Base-by-base conservation (phyloP, 2,329 filamentous ascomycete species). In the Boeremia exigua region DNA sequence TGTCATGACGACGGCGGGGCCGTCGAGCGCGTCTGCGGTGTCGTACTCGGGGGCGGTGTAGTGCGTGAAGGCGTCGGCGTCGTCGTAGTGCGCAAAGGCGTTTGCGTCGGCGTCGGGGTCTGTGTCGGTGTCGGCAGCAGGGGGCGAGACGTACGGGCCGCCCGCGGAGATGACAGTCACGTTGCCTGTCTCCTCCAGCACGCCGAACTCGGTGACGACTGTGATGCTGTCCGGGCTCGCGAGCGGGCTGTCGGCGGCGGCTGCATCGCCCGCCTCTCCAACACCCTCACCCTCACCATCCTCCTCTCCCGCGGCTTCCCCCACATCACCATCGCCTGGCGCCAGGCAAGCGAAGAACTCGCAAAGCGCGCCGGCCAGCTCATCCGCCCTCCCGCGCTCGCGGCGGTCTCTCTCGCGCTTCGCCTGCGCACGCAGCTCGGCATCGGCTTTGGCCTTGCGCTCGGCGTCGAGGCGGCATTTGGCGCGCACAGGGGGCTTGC, bases 391-490 rank as follows among this genome's bases (percentile, higher is more conserved):
- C 1, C 66, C 68, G n/a, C 71, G 68, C 49, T 72, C 69, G 51
- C 71, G 65, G 23, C 66, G 67, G 34, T 75, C 73, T 43, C 67
- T 68, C 34, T 72, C 68, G 37, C 68, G 59, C 29, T 64, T 70
- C 6, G 69, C 68, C 29, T 65, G 63, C 2, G 63, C 65, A 30
- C 67, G 68, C 14, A 62, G 51, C 42, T 75, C 68, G 3, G 67
- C 70, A 42, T 70, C 72, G 47, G 63, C 60, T 50, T 68, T 72
- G 10, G 65, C 69, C 49, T 62, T 65, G 7, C 65, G 54, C 54
- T 78, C 75, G 9, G 72, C 73, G 38, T 75, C 68, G 1, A 72
- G 63, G 7, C 70, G 68, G 51, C 76, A 78, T 32, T 72, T 74
- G 7, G 66, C 62, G 40, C 62, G 69, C 11, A 77, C 69, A 12